Conservation (phyloP, 1,284 basidiomycete genomes). For the Cutaneotrichosporon sp. region DNA sequence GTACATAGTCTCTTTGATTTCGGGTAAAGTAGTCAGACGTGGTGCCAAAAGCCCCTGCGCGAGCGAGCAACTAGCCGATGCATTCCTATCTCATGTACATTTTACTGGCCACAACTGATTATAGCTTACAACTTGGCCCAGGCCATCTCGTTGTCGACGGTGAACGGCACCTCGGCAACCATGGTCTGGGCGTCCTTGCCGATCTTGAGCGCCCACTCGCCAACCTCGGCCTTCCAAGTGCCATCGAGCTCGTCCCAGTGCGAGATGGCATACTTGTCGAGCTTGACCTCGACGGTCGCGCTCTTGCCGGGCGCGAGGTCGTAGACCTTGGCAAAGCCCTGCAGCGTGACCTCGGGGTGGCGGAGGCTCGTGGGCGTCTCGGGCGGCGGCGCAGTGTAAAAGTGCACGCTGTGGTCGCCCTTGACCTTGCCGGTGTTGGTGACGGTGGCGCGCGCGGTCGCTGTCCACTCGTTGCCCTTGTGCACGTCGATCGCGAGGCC, state of each 20-base stretch:
- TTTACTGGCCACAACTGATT: background rate
- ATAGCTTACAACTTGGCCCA: conserved; percentile 35
- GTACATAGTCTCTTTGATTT: too few species aligned
- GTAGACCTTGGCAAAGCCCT: conserved; percentile 49
- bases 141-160: conserved; percentile 33
- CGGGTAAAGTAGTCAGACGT: too few species aligned
- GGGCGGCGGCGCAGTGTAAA: conserved; percentile 43
- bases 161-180: conserved; percentile 30
- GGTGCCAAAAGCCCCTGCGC: too few species aligned
- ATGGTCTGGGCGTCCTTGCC: conserved; percentile 38
- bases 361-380: conserved; percentile 33
- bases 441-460: conserved; percentile 40
- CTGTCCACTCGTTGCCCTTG: conserved; percentile 57
- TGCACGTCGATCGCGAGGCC: conserved; percentile 56
- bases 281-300: conserved; percentile 33
- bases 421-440: conserved; percentile 49
- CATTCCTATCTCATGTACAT: background rate
- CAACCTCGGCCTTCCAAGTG: conserved; percentile 43
- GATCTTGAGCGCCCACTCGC: conserved; percentile 42
- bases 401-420: conserved; percentile 47
- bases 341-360: conserved; percentile 44
- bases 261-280: conserved; percentile 53
- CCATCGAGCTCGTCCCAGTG: conserved; percentile 51
- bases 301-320: conserved; percentile 32
- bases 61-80: too few species aligned